Evolutionary conservation across 768 basidiomycete species (phyloP), one percentile per base, ranked within the genome.

Genomic region (Austroboletus eburneus): DNA sequence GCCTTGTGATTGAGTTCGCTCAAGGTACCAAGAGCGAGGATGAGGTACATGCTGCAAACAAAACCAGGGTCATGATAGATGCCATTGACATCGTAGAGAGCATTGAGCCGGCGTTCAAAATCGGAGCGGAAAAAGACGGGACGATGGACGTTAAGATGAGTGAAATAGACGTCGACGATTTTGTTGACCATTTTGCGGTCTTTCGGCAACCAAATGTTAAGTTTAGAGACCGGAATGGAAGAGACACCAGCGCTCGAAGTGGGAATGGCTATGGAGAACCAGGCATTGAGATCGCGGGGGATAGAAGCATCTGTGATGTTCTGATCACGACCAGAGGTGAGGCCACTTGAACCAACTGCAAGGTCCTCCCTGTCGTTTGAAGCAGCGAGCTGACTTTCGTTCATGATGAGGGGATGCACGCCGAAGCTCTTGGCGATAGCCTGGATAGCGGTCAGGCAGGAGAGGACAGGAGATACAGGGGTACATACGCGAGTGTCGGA

Each of bases 351-450:
- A 24, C 85, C 87, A 21, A 90, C 85, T 3, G 85, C 85, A 5
- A 90, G 73, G 58, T 90, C 87, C 59, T 91, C 88, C 51, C 67
- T 79, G 61, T 85, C 84, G 21, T 64, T 64, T 13, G 67, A 52
- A 0, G 75, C 65, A 43, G 74, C 69, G 38, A 88, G 70, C 48
- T 77, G 79, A 50, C 82, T 72, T 50, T 80, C 81, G 48, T 70
- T 77, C 42, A 88, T 79, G 54, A 91, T 88, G 35, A 76, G 75
- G 22, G 80, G 71, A 41, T 83, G 78, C 23, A 91, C 88, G 39
- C 88, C 88, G 58, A 91, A 91, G 59, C 75, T 81, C 66, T 82
- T 86, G 34, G 85, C 88, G 40, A 90, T 76, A 21, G 85, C 74
- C 76, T 82, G 53, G 39, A 48, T 33, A 48, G 43, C 14, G 46